Evolutionary conservation across 768 basidiomycete genomes (phyloP).

Genomic region (Boletus sp.): DNA sequence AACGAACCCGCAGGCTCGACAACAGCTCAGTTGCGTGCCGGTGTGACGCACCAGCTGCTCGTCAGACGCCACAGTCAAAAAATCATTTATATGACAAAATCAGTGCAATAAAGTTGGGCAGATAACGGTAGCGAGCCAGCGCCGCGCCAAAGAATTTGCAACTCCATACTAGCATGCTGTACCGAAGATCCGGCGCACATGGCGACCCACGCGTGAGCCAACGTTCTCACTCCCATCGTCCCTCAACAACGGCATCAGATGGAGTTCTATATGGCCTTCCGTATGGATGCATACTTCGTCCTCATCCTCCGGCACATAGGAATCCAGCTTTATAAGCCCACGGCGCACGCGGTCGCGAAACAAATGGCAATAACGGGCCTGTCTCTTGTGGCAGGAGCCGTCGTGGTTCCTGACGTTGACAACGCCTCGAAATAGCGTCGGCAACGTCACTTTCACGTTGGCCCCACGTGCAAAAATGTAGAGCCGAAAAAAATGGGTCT

Average conservation of each 20-base stretch:
- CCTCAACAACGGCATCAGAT: constrained; percentile 12
- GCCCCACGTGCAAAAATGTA: constrained; percentile 28
- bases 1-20: background rate
- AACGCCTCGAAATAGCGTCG: constrained; percentile 27
- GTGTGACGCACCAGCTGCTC: background rate
- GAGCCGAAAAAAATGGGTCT: constrained; percentile 30
- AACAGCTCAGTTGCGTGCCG: constrained; percentile 12
- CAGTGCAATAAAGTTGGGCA: background rate
- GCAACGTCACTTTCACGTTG: constrained; percentile 28
- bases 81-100: background rate
- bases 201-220: constrained; percentile 25
- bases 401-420: constrained; percentile 22
- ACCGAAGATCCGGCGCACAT: constrained; percentile 29
- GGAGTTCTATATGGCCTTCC: constrained; percentile 23
- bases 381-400: constrained; percentile 5
- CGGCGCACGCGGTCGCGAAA: constrained; percentile 24
- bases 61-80: background rate
- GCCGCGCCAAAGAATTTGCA: background rate
- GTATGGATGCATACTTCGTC: constrained; percentile 31
- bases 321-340: constrained; percentile 21
- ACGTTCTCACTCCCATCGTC: constrained; percentile 9
- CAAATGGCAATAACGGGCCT: constrained; percentile 18
- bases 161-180: constrained; percentile 3
- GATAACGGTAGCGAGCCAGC: constrained; percentile 15
- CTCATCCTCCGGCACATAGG: constrained; percentile 20